phyloP scores from a whole-genome alignment of 495 filamentous ascomycete species.

The Podospora sp. region DNA sequence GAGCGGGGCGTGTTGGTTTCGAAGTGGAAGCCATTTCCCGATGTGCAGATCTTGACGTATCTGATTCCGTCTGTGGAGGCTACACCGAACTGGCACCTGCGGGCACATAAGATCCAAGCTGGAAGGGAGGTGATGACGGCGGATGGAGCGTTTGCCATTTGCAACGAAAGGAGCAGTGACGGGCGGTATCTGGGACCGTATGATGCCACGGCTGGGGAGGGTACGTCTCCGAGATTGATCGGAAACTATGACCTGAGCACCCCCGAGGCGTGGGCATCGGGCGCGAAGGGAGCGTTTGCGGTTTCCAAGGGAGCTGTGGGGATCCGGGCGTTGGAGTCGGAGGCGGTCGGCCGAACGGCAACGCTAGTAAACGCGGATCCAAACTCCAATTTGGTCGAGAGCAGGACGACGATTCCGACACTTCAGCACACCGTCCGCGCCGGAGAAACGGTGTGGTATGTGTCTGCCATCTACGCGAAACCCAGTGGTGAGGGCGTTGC shows the following conservation, averaged over 20 bases:
- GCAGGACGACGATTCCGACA: slow-evolving; percentile 69
- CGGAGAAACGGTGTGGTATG: slow-evolving; percentile 53
- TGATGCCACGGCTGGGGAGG: slow-evolving; percentile 44
- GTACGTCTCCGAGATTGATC: slow-evolving; percentile 54
- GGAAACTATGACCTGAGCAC: slow-evolving; percentile 58
- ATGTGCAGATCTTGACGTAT: slow-evolving; percentile 65
- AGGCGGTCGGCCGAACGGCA: slow-evolving; percentile 47
- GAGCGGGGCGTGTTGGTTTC: slow-evolving; percentile 61
- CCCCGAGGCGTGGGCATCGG: slow-evolving; percentile 59
- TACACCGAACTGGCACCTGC: slow-evolving; percentile 68
- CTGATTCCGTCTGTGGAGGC: slow-evolving; percentile 59
- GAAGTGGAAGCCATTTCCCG: slow-evolving; percentile 66
- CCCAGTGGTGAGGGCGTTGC: slow-evolving; percentile 43
- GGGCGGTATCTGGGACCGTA: slow-evolving; percentile 62
- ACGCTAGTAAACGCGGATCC: slow-evolving; percentile 72
- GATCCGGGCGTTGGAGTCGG: slow-evolving; percentile 59
- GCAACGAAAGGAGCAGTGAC: slow-evolving; percentile 59
- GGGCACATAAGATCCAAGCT: slow-evolving; percentile 59
- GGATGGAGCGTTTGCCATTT: slow-evolving; percentile 72
- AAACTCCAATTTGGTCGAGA: slow-evolving; percentile 74
- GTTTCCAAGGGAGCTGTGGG: slow-evolving; percentile 69
- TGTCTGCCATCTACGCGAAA: slow-evolving; percentile 55
- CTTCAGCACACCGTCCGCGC: slow-evolving; percentile 53
- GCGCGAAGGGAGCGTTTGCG: slow-evolving; percentile 58
- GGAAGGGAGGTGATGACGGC: slow-evolving; percentile 65